phyloP scores from a whole-genome alignment of 768 basidiomycete genomes.

The Rhizopogon vesiculosus region DNA sequence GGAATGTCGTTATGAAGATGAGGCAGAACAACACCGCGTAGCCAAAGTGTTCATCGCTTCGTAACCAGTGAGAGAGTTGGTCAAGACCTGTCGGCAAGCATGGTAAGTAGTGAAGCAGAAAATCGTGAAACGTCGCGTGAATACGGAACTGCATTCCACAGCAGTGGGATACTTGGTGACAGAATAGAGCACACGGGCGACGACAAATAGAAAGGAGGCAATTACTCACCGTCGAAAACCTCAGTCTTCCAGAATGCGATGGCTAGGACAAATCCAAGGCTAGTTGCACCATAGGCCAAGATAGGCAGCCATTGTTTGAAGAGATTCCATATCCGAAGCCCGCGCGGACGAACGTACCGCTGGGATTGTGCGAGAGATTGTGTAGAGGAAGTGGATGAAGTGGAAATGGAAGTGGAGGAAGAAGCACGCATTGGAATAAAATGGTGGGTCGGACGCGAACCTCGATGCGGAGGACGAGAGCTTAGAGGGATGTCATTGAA shows the following conservation, averaged over 20 bases:
- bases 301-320: constrained; percentile 75
- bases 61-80: constrained; percentile 73
- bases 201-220: neutral
- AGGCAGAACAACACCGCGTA: constrained; percentile 75
- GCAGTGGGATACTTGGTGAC: constrained; percentile 2
- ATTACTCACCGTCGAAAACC: constrained; percentile 70
- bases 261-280: constrained; percentile 71
- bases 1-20: constrained; percentile 85
- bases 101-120: neutral
- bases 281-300: constrained; percentile 72
- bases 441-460: constrained; percentile 12
- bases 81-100: constrained; percentile 59
- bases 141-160: neutral
- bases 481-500: constrained; percentile 17
- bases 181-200: neutral
- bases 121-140: constrained; percentile 1
- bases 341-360: constrained; percentile 40
- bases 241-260: constrained; percentile 80
- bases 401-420: neutral
- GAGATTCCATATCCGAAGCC: constrained; percentile 51
- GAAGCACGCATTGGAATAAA: constrained; percentile 17
- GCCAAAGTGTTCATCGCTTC: constrained; percentile 66
- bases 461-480: constrained; percentile 11
- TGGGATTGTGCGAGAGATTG: constrained; percentile 14
- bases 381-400: constrained; percentile 1